These are phyloP conservation scores for Solanum medicagineum DNA, from an alignment of 257 asterid species.

Conservation along the genomic window DNA sequence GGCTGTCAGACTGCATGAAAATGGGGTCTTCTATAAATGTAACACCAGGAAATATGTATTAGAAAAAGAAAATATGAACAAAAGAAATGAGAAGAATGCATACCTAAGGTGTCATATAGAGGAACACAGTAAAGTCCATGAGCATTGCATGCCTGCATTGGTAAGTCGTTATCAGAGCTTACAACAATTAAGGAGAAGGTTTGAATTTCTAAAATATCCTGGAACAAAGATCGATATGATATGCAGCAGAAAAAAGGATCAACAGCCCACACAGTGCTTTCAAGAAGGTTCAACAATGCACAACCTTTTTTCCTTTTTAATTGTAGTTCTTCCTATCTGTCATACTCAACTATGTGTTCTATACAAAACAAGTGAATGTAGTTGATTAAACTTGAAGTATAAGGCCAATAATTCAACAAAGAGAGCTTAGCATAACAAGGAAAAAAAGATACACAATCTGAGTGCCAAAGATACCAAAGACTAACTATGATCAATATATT, in stretches of 20 bases:
- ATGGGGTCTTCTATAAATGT: neutral
- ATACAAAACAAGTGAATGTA: neutral
- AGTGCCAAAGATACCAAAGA: neutral
- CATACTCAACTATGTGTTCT: neutral
- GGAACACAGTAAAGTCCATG: conserved; percentile 92
- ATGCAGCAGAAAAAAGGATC: neutral
- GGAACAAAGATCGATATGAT: neutral
- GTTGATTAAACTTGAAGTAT: neutral
- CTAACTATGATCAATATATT: neutral
- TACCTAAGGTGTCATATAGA: conserved; percentile 90
- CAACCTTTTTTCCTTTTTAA: neutral
- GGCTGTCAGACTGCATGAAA: neutral
- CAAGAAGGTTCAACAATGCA: neutral
- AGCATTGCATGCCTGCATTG: conserved; percentile 93
- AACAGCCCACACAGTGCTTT: neutral
- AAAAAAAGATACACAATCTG: neutral
- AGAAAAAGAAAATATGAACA: neutral
- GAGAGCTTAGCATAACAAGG: neutral
- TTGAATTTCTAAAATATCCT: neutral
- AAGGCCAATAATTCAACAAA: neutral
- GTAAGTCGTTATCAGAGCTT: conserved; percentile 6
- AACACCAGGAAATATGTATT: neutral
- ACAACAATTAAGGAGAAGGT: neutral
- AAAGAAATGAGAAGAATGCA: conserved; percentile 1
- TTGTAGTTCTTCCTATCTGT: neutral